phyloP scores from a whole-genome alignment of 768 basidiomycete species.

The Chalciporus sphaerocephalus region DNA sequence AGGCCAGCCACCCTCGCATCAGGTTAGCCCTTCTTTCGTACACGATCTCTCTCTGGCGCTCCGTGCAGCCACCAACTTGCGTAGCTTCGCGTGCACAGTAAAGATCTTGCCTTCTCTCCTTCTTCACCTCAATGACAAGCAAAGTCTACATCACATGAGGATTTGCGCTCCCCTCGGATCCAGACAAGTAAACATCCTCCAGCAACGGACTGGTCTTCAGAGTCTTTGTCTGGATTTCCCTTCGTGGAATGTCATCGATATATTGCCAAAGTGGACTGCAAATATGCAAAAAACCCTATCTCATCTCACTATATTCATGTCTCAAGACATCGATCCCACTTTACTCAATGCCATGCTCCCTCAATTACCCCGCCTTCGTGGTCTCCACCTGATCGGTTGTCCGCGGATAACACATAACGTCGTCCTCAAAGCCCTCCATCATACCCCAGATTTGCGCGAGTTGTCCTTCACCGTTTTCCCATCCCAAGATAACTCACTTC shows the following conservation, averaged over 20 bases:
- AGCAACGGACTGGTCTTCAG: conserved; percentile 37
- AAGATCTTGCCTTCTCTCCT: conserved; percentile 49
- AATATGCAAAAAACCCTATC: conserved; percentile 43
- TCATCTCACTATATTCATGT: conserved; percentile 53
- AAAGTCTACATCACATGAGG: conserved; percentile 43
- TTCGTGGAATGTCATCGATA: conserved; percentile 59
- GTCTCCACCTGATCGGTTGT: conserved; percentile 61
- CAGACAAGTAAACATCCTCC: conserved; percentile 44
- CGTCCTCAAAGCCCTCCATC: conserved; percentile 40
- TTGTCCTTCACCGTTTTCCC: conserved; percentile 55
- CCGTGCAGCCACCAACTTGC: conserved; percentile 46
- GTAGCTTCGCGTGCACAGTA: conserved; percentile 51
- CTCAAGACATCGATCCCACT: conserved; percentile 48
- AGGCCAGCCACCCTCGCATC: conserved; percentile 28
- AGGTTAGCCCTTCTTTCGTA: conserved; percentile 45
- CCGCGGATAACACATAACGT: conserved; percentile 49
- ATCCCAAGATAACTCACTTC: conserved; percentile 6
- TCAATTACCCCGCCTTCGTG: conserved; percentile 49
- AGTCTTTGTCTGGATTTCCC: conserved; percentile 52
- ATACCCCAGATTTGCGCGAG: conserved; percentile 54
- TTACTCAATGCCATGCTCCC: conserved; percentile 46
- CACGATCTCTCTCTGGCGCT: conserved; percentile 49
- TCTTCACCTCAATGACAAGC: conserved; percentile 40
- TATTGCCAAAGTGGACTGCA: conserved; percentile 54
- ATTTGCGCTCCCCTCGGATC: conserved; percentile 51